phyloP scores from a whole-genome alignment of 257 asterid genomes.

The Prunella vulgaris region DNA sequence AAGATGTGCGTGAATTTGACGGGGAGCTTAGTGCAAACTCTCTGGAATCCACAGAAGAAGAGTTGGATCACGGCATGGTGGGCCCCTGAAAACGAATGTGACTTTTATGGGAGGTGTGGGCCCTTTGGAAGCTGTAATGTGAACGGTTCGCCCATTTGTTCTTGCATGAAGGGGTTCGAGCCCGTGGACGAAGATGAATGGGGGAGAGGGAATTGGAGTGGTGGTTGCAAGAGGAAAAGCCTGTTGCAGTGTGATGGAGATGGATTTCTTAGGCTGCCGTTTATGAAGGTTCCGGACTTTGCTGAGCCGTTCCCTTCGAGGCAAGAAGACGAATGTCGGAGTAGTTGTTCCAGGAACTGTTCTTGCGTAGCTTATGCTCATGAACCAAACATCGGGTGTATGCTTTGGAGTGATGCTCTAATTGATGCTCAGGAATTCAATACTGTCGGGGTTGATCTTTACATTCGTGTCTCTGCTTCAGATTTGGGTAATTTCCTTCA shows the following conservation, averaged over 20 bases:
- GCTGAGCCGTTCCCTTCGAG: no score
- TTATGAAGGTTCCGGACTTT: slow-evolving; percentile 1
- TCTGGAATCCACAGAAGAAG: slow-evolving; percentile 28
- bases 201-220: background rate
- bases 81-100: slow-evolving; percentile 36
- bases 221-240: background rate
- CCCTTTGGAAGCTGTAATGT: background rate
- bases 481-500: background rate
- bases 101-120: slow-evolving; percentile 39
- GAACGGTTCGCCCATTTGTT: background rate
- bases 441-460: background rate
- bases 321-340: background rate
- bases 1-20: slow-evolving; percentile 25
- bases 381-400: background rate
- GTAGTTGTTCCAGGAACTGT: background rate
- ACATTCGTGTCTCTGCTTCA: background rate
- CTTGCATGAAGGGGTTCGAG: background rate
- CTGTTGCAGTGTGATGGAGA: background rate
- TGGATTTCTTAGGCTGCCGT: background rate
- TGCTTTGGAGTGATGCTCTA: background rate
- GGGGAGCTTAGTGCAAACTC: slow-evolving; percentile 20
- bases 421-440: background rate
- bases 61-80: slow-evolving; percentile 29
- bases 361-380: slow-evolving; percentile 3
- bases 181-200: background rate